A percentile compares a stretch with the other conserved stretches of the same genome.
These are phyloP conservation scores for Gossypium schwendimanii DNA, from an alignment of 441 rosid genomes.

Conservation along the genomic window DNA sequence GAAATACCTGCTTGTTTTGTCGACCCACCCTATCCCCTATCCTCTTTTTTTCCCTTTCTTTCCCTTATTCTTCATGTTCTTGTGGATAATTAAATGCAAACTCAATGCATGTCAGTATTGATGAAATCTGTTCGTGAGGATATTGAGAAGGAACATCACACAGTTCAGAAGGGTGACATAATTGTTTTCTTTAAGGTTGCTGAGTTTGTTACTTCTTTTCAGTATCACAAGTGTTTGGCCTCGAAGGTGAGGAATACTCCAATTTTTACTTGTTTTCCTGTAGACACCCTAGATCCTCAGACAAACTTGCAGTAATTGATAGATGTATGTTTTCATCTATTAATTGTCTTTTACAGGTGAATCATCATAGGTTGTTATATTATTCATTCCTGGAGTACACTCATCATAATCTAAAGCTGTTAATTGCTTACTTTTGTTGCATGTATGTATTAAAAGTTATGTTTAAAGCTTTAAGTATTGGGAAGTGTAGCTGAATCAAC, in stretches of 20 bases:
- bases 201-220: slow-evolving; percentile 76
- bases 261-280: not conserved
- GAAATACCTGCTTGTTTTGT: slow-evolving; percentile 8
- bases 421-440: not conserved
- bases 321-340: not conserved
- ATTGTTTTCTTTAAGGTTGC: slow-evolving; percentile 75
- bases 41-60: not conserved
- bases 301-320: not conserved
- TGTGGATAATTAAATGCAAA: slow-evolving; percentile 20
- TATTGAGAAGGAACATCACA: slow-evolving; percentile 79
- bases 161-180: slow-evolving; percentile 74
- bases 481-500: not conserved
- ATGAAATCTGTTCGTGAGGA: slow-evolving; percentile 81
- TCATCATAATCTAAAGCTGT: not conserved
- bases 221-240: slow-evolving; percentile 51
- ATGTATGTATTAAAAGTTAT: not conserved
- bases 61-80: not conserved
- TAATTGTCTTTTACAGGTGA: not conserved
- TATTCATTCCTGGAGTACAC: not conserved
- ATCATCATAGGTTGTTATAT: not conserved
- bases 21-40: not conserved
- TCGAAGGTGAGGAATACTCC: slow-evolving; percentile 49
- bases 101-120: slow-evolving; percentile 47
- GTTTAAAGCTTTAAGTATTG: not conserved
- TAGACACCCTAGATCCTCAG: not conserved